Evolutionary conservation across 495 filamentous ascomycete genomes (phyloP), one percentile per base, ranked within the genome.

Genomic region (Hyaloscypha finlandica): DNA sequence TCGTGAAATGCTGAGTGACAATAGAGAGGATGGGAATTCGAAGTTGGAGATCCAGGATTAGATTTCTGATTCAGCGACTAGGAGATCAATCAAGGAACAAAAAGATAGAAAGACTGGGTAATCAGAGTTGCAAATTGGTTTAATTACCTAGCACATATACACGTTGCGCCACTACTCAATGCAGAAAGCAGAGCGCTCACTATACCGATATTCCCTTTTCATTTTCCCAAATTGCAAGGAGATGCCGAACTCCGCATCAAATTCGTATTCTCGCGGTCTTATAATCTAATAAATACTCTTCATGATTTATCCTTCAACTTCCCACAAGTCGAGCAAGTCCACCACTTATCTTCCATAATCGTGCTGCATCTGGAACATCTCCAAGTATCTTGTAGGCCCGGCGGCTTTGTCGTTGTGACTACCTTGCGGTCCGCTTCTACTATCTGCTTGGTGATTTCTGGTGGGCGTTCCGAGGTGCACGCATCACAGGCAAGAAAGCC

Each of bases 401-500:
- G 12, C 29, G 48, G 62, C 14, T 57, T 14, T 20, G 54, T 58
- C 5, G 61, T 22, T 16, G 29, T 30, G 20, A n/a, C 45, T 59
- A 30, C 53, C 48, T 51, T 61, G 32, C 59, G 30, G 39, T 61
- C 48, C 1, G 52, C 31, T 14, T 52, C 69, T 60, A 74, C 75
- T 14, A 76, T 59, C 19, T 69, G 54, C 48, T 66, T 68, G 8
- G 73, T 74, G 31, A 67, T 68, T 30, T 70, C 77, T 9, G 78
- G 80, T 0, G 88, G 82, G 53, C 90, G 83, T 73, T 92, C 88
- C 1, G 81, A 78, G 6, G 83, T 87, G 73, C 94, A 97, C 3
- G 87, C 92, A 71, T 94, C 93, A 74, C 94, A 97, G 70, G 82
- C 84, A 11, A 91, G 81, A 68, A 82, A 92, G 29, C 77, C 84